Conservation (phyloP, 2,329 filamentous ascomycete genomes). For the Aspergillus luchuensis region DNA sequence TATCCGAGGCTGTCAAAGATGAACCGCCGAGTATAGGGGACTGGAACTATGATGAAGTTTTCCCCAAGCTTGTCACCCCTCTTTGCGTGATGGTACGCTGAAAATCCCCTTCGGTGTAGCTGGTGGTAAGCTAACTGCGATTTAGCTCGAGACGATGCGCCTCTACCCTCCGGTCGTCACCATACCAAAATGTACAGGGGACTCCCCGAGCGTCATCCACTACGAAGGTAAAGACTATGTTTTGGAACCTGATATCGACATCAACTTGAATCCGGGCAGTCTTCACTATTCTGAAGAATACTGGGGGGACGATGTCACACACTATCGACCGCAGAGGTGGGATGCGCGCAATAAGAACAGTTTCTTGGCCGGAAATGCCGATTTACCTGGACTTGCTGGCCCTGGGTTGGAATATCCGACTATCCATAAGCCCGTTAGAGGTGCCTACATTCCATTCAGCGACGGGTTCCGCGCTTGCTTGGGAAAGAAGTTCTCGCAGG, state of each 20-base stretch:
- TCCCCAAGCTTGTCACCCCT: conserved; percentile 39
- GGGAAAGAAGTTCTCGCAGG: conserved; percentile 30
- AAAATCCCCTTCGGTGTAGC: background rate
- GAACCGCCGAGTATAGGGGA: conserved; percentile 21
- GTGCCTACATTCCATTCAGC: conserved; percentile 28
- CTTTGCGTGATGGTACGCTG: conserved; percentile 26
- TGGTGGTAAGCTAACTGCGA: background rate
- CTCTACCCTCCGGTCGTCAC: conserved; percentile 41
- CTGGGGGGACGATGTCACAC: conserved; percentile 22
- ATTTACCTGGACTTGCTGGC: conserved; percentile 14
- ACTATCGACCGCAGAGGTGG: conserved; percentile 24
- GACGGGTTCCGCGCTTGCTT: conserved; percentile 26
- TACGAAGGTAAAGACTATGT: conserved; percentile 16
- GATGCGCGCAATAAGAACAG: conserved; percentile 23
- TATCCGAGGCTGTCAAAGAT: conserved; percentile 29
- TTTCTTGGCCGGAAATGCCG: conserved; percentile 23
- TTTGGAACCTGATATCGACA: conserved; percentile 17
- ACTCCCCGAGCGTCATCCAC: conserved; percentile 14
- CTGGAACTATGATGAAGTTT: conserved; percentile 42
- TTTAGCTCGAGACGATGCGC: conserved; percentile 49
- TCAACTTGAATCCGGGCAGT: conserved; percentile 20
- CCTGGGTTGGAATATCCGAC: conserved; percentile 23
- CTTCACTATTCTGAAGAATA: conserved; percentile 27
- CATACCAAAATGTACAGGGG: conserved; percentile 33
- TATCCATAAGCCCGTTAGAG: conserved; percentile 24